Conservation (phyloP, 2,329 filamentous ascomycete genomes). For the Karstenula rhodostoma region DNA sequence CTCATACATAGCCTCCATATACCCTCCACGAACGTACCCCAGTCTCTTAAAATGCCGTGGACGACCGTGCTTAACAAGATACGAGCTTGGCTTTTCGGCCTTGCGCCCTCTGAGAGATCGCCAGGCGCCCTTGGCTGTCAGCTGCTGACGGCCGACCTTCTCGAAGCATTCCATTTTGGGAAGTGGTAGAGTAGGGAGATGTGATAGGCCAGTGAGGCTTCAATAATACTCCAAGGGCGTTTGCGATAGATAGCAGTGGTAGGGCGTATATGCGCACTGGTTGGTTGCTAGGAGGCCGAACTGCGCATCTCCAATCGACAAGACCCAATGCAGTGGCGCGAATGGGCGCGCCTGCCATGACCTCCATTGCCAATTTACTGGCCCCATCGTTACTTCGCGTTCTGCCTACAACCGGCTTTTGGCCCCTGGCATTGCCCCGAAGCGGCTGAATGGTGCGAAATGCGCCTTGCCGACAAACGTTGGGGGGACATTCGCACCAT, state of each 20-base stretch:
- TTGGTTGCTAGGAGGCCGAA: slow-evolving; percentile 1
- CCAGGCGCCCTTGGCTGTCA: slow-evolving; percentile 14
- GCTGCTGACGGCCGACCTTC: slow-evolving; percentile 8
- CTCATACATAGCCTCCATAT: slow-evolving; percentile 4
- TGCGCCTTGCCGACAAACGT: slow-evolving; percentile 6
- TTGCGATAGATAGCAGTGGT: neutral
- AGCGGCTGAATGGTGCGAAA: neutral
- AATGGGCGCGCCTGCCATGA: neutral
- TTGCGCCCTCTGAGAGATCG: slow-evolving; percentile 6
- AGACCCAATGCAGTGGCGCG: neutral
- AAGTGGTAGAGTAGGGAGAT: neutral
- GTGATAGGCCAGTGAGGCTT: neutral
- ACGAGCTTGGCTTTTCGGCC: slow-evolving; percentile 6
- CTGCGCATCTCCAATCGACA: neutral
- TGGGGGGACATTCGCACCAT: neutral
- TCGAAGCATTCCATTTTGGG: slow-evolving; percentile 17
- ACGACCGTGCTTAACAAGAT: slow-evolving; percentile 7
- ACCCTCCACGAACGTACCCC: slow-evolving; percentile 2
- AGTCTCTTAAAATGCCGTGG: slow-evolving; percentile 13
- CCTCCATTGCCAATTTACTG: neutral
- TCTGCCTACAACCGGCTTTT: neutral
- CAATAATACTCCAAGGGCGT: neutral
- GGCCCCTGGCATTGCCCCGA: neutral
- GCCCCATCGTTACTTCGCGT: slow-evolving; percentile 9
- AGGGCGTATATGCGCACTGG: neutral